Base-by-base conservation (phyloP, 495 filamentous ascomycete genomes). In the Extremus antarcticus region DNA sequence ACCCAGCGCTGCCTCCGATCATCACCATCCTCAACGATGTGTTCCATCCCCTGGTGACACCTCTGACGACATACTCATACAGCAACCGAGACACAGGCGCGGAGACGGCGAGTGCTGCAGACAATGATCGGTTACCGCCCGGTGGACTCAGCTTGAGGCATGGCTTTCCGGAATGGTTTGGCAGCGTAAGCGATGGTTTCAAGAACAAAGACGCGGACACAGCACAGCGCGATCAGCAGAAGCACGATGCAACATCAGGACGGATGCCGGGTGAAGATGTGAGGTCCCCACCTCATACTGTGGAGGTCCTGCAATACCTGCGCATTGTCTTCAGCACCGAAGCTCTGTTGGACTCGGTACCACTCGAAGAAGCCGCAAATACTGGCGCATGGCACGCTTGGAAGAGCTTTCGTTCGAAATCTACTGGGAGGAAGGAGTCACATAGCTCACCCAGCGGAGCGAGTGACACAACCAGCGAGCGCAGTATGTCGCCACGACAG, bases 31-130 rank as follows among this genome's bases (percentile, higher is more conserved):
- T 79, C 24, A 92, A 86, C 43, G 91, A 96, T 60, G 82, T 96
- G 50, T 98, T 95, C 68, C 91, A 98, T 69, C 92, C 91, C 13
- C 76, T 98, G 23, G 82, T 97, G 63, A 85, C 90, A 1, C 88
- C 91, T 19, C 75, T 91, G 15, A 95, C 88, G 4, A 94, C 88
- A 1, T 88, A 94, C 68, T 90, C 88, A 56, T 92, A 91, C 71
- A 84, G 86, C 46, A 88, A 86, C 21, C 55, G 59, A 8, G 80
- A 83, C 56, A 74, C 83, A 25, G 75, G 79, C 50, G 81, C 72
- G 23, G 86, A 85, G 24, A 87, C 86, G 0, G 83, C 86, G 41
- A 90, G 86, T 65, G 85, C 87, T 13, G 82, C 81, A 9, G 88
- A 94, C 63, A 84, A 86, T 16, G 85, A 91, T 63, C 74, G 86